Conservation (phyloP, 2,329 filamentous ascomycete species). For the Thermochaetoides dissita region DNA sequence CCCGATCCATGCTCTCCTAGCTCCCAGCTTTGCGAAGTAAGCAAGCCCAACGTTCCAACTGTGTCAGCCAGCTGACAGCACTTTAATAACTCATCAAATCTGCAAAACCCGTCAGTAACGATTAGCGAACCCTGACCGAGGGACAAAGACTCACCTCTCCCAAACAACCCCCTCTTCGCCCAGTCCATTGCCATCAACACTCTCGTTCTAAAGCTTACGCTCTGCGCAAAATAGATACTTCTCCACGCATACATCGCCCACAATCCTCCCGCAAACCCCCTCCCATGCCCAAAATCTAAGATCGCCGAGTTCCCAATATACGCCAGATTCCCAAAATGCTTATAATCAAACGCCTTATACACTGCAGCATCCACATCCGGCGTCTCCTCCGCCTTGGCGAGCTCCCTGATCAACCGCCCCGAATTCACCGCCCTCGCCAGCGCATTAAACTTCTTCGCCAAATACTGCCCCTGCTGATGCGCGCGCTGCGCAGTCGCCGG, state of each 20-base stretch:
- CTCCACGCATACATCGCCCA: conserved; percentile 94
- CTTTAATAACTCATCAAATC: conserved; percentile 24
- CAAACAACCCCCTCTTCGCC: conserved; percentile 92
- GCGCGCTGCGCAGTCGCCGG: conserved; percentile 93
- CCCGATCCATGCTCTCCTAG: too few relatives aligned
- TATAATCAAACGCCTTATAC: conserved; percentile 91
- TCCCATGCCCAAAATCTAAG: conserved; percentile 72
- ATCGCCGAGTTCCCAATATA: conserved; percentile 95
- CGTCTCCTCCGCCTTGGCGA: conserved; percentile 67
- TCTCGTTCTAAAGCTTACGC: conserved; percentile 81
- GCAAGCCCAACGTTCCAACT: too few relatives aligned
- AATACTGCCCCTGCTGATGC: conserved; percentile 87
- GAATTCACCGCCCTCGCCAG: conserved; percentile 65
- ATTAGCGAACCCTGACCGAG: background rate
- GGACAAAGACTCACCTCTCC: conserved; percentile 57
- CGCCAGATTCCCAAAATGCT: conserved; percentile 77
- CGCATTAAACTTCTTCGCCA: conserved; percentile 88
- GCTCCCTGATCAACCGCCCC: conserved; percentile 26
- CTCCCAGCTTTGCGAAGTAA: too few relatives aligned
- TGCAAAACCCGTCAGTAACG: conserved; percentile 8
- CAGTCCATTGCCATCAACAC: conserved; percentile 93
- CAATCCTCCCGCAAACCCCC: conserved; percentile 67
- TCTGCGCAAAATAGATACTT: conserved; percentile 93
- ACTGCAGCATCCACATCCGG: conserved; percentile 84
- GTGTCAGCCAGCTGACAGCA: too few relatives aligned